phyloP scores from a whole-genome alignment of 2,329 filamentous ascomycete species.

The Ploettnerulaceae sp. region DNA sequence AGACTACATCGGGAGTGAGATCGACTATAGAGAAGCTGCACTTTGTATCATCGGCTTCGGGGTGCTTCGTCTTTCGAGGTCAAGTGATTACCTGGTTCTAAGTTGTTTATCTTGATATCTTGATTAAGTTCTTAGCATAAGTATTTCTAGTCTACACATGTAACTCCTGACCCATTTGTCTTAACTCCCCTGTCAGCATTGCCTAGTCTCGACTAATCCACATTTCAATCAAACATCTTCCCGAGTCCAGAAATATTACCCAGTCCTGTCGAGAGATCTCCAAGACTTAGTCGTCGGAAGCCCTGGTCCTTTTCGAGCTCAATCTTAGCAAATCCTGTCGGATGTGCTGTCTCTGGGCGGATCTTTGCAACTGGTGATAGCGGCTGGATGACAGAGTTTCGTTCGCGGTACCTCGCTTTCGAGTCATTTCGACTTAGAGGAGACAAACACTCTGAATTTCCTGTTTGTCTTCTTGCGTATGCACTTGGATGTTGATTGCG shows the following conservation, averaged over 20 bases:
- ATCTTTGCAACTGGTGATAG: neutral
- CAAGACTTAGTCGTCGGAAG: slow-evolving; percentile 25
- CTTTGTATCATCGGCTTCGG: too few relatives aligned
- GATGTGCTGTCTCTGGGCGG: slow-evolving; percentile 11
- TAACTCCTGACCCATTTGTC: neutral
- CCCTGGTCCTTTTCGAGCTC: slow-evolving; percentile 3
- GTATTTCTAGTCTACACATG: slow-evolving; percentile 4
- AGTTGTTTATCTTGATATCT: neutral
- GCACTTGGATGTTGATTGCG: slow-evolving; percentile 6
- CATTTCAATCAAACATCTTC: slow-evolving; percentile 9
- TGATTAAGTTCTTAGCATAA: slow-evolving; percentile 3
- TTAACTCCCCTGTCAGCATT: neutral
- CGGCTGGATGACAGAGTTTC: neutral
- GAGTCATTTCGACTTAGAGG: slow-evolving; percentile 1
- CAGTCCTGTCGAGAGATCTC: slow-evolving; percentile 19
- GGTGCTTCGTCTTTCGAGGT: neutral
- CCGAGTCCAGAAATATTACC: slow-evolving; percentile 14
- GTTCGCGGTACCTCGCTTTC: slow-evolving; percentile 3
- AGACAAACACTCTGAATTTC: neutral
- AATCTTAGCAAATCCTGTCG: neutral
- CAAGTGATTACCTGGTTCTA: too few relatives aligned
- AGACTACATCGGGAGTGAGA: neutral
- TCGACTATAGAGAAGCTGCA: too few relatives aligned
- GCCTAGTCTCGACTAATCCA: neutral
- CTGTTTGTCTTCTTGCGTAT: neutral